These are phyloP conservation scores for Santalum album DNA, from an alignment of 164 flowering plant species.

Conservation along the genomic window DNA sequence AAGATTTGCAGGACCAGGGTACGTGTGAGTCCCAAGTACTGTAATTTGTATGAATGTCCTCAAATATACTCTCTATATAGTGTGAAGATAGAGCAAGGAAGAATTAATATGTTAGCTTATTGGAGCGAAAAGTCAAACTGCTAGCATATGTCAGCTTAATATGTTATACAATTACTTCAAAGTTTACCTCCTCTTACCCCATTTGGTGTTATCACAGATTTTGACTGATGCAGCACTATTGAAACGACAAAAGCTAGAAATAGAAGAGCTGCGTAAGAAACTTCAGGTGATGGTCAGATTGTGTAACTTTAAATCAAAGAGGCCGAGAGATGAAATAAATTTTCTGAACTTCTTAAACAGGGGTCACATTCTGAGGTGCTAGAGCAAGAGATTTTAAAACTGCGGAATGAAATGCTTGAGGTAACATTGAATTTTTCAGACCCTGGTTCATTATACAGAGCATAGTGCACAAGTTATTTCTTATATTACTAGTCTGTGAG, in stretches of 20 bases:
- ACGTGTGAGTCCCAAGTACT: too few relatives aligned
- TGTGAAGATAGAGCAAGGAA: too few relatives aligned
- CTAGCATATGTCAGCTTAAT: too few relatives aligned
- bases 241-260: constrained; percentile 88
- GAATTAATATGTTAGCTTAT: too few relatives aligned
- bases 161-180: too few relatives aligned
- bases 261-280: constrained; percentile 76
- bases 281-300: constrained; percentile 54
- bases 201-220: constrained; percentile 39
- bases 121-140: too few relatives aligned
- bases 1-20: too few relatives aligned
- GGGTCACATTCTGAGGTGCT: constrained; percentile 84
- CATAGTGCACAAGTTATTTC: neutral
- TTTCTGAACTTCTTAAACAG: constrained; percentile 22
- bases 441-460: neutral
- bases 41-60: too few relatives aligned
- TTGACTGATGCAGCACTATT: constrained; percentile 89
- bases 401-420: constrained; percentile 91
- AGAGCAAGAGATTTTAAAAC: constrained; percentile 82
- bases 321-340: neutral
- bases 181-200: neutral
- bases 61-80: too few relatives aligned
- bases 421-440: constrained; percentile 23
- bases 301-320: neutral
- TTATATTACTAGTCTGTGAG: neutral